A percentile compares a stretch with the other conserved stretches of the same genome.
phyloP scores from a whole-genome alignment of 805 yeast genomes.

The Starmerella potacharoeniae region DNA sequence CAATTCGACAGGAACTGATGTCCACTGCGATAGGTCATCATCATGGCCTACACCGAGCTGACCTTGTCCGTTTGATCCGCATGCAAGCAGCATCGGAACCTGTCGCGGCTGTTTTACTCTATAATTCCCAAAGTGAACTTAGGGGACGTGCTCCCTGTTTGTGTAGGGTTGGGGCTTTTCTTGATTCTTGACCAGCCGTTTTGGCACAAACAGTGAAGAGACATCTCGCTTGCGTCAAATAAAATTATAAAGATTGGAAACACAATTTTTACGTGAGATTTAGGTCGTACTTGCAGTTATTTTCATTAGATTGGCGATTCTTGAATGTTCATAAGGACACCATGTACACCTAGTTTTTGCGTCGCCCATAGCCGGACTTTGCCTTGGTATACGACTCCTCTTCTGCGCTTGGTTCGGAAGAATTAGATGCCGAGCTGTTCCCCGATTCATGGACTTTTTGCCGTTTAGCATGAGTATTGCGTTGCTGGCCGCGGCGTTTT shows the following conservation, averaged over 20 bases:
- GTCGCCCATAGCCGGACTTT: no score
- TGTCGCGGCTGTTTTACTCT: not conserved
- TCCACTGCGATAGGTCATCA: constrained; percentile 37
- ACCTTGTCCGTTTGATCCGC: constrained; percentile 77
- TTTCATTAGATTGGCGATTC: no score
- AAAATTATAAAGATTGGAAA: not conserved
- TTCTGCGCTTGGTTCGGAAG: not conserved
- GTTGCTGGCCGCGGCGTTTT: not conserved
- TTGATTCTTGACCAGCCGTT: not conserved
- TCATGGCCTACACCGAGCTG: constrained; percentile 57
- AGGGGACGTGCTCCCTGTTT: not conserved
- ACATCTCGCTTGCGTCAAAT: no score
- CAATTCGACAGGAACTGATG: constrained; percentile 14
- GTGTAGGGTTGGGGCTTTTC: not conserved
- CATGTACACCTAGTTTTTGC: no score
- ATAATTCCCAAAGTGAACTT: not conserved
- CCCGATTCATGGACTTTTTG: not conserved
- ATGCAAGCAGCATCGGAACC: constrained; percentile 29
- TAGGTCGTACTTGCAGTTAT: no score
- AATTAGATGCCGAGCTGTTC: not conserved
- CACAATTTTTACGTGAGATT: not conserved
- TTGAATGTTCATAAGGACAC: no score
- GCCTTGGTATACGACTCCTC: no score
- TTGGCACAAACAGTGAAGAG: no score
- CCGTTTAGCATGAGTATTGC: not conserved